These are phyloP conservation scores for Bondarzewia mesenterica DNA, from an alignment of 1,284 basidiomycete species.

Conservation along the genomic window DNA sequence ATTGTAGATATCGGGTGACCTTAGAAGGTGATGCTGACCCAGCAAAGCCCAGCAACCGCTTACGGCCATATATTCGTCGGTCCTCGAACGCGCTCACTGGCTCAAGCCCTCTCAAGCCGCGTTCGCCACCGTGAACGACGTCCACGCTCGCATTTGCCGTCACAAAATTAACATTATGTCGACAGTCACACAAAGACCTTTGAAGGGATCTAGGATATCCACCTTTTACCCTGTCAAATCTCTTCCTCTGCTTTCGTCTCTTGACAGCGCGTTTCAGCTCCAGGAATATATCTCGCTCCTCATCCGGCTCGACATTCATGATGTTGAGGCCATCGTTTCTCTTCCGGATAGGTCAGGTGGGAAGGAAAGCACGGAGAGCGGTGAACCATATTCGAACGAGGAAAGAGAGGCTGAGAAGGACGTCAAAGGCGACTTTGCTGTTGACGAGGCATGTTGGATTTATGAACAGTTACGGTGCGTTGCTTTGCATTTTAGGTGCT, in stretches of 20 bases:
- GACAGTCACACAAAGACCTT: conserved; percentile 47
- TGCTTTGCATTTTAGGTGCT: neutral
- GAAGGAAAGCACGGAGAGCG: conserved; percentile 26
- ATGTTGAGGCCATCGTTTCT: conserved; percentile 76
- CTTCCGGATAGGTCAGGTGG: conserved; percentile 41
- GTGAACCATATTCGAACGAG: conserved; percentile 15
- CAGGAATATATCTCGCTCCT: conserved; percentile 92
- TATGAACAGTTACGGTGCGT: conserved; percentile 87
- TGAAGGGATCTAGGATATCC: conserved; percentile 67
- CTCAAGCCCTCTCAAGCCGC: too few species aligned
- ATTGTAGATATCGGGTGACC: too few species aligned
- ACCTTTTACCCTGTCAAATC: conserved; percentile 68
- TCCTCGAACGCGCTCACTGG: too few species aligned
- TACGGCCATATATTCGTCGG: too few species aligned
- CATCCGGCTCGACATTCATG: conserved; percentile 80
- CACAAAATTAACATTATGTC: conserved; percentile 17
- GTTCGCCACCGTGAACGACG: too few species aligned
- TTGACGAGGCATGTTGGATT: conserved; percentile 86
- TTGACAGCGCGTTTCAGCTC: conserved; percentile 90
- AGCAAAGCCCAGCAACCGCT: too few species aligned
- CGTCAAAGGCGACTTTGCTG: conserved; percentile 42
- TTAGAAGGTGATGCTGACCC: too few species aligned
- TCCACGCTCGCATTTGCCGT: neutral
- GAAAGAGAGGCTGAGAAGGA: conserved; percentile 33
- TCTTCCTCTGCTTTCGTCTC: conserved; percentile 55